Evolutionary conservation across 2,329 filamentous ascomycete species (phyloP), one percentile per base, ranked within the genome.

Genomic region (Calonectria fujianensis): DNA sequence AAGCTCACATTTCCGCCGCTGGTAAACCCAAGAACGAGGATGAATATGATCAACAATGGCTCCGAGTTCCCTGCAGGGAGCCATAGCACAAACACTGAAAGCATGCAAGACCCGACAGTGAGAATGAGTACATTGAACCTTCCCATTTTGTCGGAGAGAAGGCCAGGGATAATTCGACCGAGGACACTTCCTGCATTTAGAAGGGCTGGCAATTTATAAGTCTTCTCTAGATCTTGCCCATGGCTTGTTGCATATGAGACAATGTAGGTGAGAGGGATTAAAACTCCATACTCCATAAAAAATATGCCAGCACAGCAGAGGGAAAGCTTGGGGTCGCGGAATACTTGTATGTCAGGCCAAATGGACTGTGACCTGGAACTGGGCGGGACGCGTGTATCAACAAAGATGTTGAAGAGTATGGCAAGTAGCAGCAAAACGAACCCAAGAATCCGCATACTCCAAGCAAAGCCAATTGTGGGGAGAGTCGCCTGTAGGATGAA

Each of bases 71-170:
- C 87, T 0, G 89, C 87, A 0, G 90, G 94, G 27, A 97, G 88
- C 95, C 95, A 98, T 24, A 96, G 83, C 3, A 90, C 92, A 7
- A 93, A 90, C 5, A 93, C 85, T 39, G 86, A 86, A 57, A 86
- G 82, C n/a, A 93, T 87, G 74, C 88, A 90, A 8, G 89, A 78
- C 1, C 88, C 84, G 35, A 95, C 90, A 0, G 93, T 93, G n/a
- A 91, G 83, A 57, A 96, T 90, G 85, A 97, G 94, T 65, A 93
- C 91, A 82, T 98, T 98, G 87, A 95, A 97, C 5, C 95, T 91
- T 0, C 96, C 96, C 3, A 95, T 83, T 65, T 89, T 91, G 82
- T 98, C 96, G 0, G 95, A 93, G 11, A 95, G 85, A 75, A 94
- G 89, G 0, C 95, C 95, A 0, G 95, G 95, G 0, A 96, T 87